These are phyloP conservation scores for Cystobasidium slooffiae DNA, from an alignment of 1,284 basidiomycete species.

Conservation along the genomic window DNA sequence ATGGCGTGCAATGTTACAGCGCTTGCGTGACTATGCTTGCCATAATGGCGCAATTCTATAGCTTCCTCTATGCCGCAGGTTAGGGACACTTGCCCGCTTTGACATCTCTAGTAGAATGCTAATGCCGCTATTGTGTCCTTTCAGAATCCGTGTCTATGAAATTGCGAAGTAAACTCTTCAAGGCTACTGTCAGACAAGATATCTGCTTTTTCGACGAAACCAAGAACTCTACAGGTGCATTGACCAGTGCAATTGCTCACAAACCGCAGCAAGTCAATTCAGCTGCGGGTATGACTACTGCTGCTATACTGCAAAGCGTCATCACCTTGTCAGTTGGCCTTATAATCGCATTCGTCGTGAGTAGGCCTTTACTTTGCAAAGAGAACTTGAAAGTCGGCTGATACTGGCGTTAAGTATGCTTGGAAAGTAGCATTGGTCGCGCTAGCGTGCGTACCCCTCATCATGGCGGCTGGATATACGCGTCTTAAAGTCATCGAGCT, in stretches of 20 bases:
- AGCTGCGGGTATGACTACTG: constrained; percentile 70
- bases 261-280: constrained; percentile 88
- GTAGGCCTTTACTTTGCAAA: neutral
- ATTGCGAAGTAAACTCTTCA: constrained; percentile 54
- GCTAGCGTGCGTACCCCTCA: constrained; percentile 39
- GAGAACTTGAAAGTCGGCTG: neutral
- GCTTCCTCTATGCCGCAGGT: constrained; percentile 12
- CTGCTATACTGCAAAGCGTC: constrained; percentile 74
- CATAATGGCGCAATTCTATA: constrained; percentile 11
- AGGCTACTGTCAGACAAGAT: constrained; percentile 55
- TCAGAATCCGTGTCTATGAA: constrained; percentile 53
- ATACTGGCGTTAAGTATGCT: constrained; percentile 15
- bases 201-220: constrained; percentile 58
- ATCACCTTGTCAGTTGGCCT: constrained; percentile 77
- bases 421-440: constrained; percentile 42
- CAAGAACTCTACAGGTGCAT: constrained; percentile 66
- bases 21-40: constrained; percentile 8
- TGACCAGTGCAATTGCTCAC: constrained; percentile 81
- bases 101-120: neutral
- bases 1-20: neutral
- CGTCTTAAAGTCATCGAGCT: constrained; percentile 27
- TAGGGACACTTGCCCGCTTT: neutral
- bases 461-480: constrained; percentile 28
- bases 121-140: constrained; percentile 47
- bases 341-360: constrained; percentile 69